Base-by-base conservation (phyloP, 495 filamentous ascomycete species). In the Jackrogersella minutella region DNA sequence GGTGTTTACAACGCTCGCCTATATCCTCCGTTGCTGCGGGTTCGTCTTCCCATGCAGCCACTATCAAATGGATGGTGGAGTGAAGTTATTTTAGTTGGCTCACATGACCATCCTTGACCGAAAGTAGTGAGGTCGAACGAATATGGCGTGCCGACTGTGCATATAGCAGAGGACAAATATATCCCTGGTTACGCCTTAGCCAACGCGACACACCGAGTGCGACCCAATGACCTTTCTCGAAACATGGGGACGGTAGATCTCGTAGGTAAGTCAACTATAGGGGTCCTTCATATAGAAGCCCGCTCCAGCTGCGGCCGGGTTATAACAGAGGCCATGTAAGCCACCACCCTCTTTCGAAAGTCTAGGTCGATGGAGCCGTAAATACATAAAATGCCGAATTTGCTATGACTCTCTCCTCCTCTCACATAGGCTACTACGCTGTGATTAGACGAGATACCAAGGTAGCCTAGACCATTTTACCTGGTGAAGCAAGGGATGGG, bases 81-180 rank as follows among this genome's bases (percentile, higher is more conserved):
- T 57, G 66, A 58, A 49, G 56, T 69, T 40, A 39, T 60, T 51
- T 13, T 40, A 36, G 50, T 56, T 52, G 39, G 57, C 37, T 65
- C 61, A 60, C 49, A 58, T 53, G 44, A 69, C 57, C 37, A 17
- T 41, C 49, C 61, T 51, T 39, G 46, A 46, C 44, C 39, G 22
- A 46, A 57, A 57, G 30, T n/a, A 41, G 54, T 39, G 57, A 58
- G 55, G 56, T 52, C 5, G 21, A n/a, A 52, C 43, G 19, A 26
- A 57, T 51, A 69, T 58, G 46, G 52, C 51, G 44, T 36, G 28
- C 62, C 55, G 22, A 53, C 10, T 58, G 36, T 51, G 56, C 26
- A 51, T 65, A 69, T 69, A 69, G 5, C 24, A 61, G 61, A 64
- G 57, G 28, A 52, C 53, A 54, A n/a, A 40, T 69, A 69, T 69